Evolutionary conservation across 140 eudicot genomes (phyloP), one percentile per base, ranked within the genome.

Genomic region (Cichorium intybus): DNA sequence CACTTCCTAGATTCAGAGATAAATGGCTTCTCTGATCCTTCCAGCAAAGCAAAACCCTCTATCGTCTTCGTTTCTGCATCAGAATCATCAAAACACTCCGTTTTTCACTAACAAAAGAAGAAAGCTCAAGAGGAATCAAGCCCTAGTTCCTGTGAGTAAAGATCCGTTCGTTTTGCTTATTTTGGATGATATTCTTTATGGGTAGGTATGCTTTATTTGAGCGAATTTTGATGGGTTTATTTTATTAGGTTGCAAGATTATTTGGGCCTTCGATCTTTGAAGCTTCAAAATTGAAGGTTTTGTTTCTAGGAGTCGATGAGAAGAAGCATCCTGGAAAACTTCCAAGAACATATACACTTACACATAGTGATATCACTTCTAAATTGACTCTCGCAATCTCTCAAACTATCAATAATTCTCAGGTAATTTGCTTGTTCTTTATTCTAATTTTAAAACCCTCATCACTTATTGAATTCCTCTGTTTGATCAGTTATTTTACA

Each of bases 251-350:
- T 58, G 95, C 95, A 14, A 84, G 97, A 53, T 74, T 90, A 18
- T 90, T 90, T 77, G 97, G 97, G 77, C 95, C 97, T 17, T 88
- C 98, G 17, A 92, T 81, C 58, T 92, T 92, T 83, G 98, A 92
- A 70, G 96, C 95, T 54, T 88, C 98, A 33, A 92, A 92, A 62
- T 61, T 92, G 56, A 88, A 92, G 79, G 96, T 92, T 61, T 72
- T 87, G 67, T 87, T 87, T 60, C 52, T 92, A 3, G 98, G 98
- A 23, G 92, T 81, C 23, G 97, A 91, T 82, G 96, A 88, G 35
- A 69, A 92, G 79, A 92, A 88, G 79, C 89, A 88, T 75, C 92
- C 95, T 4, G 95, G 87, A 49, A 79, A 92, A 7, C 78, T 85
- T 50, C 95, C 98, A 62, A 92, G 98, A 80, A 87, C 98, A 15